Evolutionary conservation across 2,329 filamentous ascomycete species (phyloP), one percentile per base, ranked within the genome.

Genomic region (Fusarium pseudograminearum): DNA sequence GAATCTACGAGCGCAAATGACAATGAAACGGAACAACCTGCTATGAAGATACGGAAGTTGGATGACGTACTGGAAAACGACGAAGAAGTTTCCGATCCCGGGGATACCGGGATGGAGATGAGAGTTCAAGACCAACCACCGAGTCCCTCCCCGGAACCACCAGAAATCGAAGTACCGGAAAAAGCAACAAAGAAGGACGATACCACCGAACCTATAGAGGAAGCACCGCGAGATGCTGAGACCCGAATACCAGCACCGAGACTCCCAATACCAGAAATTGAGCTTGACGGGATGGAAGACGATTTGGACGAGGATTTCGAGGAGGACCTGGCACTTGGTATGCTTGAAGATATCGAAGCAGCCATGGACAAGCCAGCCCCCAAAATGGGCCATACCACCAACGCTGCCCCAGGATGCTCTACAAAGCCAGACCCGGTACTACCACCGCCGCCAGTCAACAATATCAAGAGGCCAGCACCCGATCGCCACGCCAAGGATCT

Each of bases 301-400:
- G 76, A 76, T 15, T 57, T 72, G n/a, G 76, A 76, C 16, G 56
- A 61, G 7, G 67, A 71, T 14, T 72, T 75, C 15, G 73, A 75
- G 22, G 73, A 74, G n/a, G 71, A 75, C 14, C 30, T 76, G 24
- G 74, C 73, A 9, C 34, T 75, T 22, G 74, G 75, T 20, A 56
- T 77, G 30, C 54, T 76, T 3, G 45, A 73, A 26, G 66, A 71
- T 12, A 58, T 75, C 4, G 71, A 75, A 45, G 71, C 64, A 10
- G 56, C 62, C 8, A 67, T 52, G 31, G 40, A 60, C n/a, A 62
- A 54, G 26, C 26, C 46, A 22, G 41, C 38, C 34, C 41, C 30
- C 16, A 55, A 31, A 15, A 20, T 8, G 22, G 18, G 22, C 10
- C 15, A 44, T 6, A 24, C 26, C 30, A 8, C 7, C 16, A 41